Percentiles rank a stretch among this genome's conserved stretches.
These are phyloP conservation scores for Arbutus unedo DNA, from an alignment of 148 eudicot genomes.

Conservation along the genomic window DNA sequence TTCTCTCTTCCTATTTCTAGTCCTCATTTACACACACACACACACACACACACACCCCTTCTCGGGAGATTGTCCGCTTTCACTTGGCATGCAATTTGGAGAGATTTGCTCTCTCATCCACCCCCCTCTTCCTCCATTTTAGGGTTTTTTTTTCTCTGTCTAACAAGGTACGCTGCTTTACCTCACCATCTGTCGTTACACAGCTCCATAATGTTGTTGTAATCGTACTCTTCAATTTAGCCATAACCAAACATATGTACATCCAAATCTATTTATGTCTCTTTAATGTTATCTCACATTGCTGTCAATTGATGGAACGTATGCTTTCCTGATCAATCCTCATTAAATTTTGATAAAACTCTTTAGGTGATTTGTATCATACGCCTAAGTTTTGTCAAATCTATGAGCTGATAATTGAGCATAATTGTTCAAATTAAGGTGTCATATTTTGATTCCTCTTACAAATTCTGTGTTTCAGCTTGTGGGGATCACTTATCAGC, in stretches of 20 bases:
- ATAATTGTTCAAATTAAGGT: neutral
- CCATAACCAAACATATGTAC: neutral
- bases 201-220: neutral
- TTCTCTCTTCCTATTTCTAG: neutral
- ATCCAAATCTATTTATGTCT: neutral
- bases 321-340: neutral
- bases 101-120: slow-evolving; percentile 7
- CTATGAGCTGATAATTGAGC: neutral
- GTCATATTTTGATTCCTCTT: neutral
- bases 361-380: neutral
- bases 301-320: neutral
- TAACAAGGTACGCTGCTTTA: slow-evolving; percentile 12
- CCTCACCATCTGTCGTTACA: neutral
- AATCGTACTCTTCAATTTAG: neutral
- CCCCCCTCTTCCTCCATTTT: neutral
- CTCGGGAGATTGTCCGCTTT: neutral
- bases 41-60: neutral
- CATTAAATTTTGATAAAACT: neutral
- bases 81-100: slow-evolving; percentile 6
- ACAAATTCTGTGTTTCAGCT: neutral
- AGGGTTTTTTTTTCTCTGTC: slow-evolving; percentile 19
- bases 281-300: neutral
- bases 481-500: neutral
- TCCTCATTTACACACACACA: neutral
- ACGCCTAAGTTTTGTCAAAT: neutral